Percentiles rank a stretch among this genome's conserved stretches.
Conservation (phyloP, 345 rosid species). For the Geranium brycei region DNA sequence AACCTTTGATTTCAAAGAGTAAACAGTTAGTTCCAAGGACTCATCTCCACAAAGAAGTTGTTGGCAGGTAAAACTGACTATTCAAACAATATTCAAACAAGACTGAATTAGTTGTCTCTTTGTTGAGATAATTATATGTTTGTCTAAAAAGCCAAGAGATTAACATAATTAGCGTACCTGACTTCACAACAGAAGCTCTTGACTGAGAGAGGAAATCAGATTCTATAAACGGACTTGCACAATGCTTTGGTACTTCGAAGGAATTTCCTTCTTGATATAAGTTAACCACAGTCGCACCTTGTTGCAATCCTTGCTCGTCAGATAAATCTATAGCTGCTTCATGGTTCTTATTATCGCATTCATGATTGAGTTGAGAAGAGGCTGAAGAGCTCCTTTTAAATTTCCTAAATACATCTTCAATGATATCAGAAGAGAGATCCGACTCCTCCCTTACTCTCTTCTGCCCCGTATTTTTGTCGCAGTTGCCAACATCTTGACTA, state of each 20-base stretch:
- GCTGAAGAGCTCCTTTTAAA: constrained; percentile 8
- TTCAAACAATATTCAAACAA: not conserved
- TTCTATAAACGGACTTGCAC: constrained; percentile 7
- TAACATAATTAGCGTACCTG: not conserved
- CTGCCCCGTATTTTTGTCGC: constrained; percentile 9
- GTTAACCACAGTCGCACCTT: not conserved
- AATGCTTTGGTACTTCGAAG: not conserved
- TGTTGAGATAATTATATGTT: not conserved
- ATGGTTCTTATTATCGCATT: constrained; percentile 7
- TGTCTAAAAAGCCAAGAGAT: not conserved
- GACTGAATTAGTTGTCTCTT: not conserved
- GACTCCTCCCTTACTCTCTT: constrained; percentile 31
- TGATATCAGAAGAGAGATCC: constrained; percentile 13
- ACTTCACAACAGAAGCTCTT: not conserved
- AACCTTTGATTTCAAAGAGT: not conserved
- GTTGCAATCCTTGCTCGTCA: constrained; percentile 5
- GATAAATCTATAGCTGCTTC: constrained; percentile 1
- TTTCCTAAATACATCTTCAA: constrained; percentile 14
- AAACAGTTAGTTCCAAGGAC: not conserved
- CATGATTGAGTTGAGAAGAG: constrained; percentile 10
- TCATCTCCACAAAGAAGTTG: not conserved
- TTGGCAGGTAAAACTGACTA: not conserved
- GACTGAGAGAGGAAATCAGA: constrained; percentile 7
- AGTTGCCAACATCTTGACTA: constrained; percentile 21
- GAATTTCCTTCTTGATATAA: constrained; percentile 1